Evolutionary conservation across 257 asterid species (phyloP), one percentile per base, ranked within the genome.

Genomic region (Jasminum sambac): DNA sequence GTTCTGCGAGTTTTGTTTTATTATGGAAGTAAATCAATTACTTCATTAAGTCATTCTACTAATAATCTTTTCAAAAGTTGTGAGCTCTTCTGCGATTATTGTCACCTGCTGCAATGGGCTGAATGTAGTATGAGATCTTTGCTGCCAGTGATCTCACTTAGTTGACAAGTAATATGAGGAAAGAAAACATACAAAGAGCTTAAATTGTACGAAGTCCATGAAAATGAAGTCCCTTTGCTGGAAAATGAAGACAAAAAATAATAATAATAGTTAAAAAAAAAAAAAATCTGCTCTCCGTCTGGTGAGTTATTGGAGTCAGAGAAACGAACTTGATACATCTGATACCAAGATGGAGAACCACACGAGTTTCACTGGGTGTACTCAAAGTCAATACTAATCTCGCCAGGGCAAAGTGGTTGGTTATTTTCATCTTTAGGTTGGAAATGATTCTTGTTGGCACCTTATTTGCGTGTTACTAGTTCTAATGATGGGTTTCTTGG

Each of bases 21-120:
- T 59, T 50, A 14, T 2, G 58, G 61, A 57, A 8, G 25, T 0
- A 17, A 19, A 4, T 62, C 59, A 5, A 23, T 63, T 68, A 11
- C 9, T 12, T 68, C 71, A 4, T 46, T 24, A 5, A 5, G 9
- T 13, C 50, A 55, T 30, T 34, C 11, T 58, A 41, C 24, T 42
- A 64, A 5, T 59, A 13, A 13, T 58, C 13, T 41, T 23, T 5
- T 75, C 48, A 63, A 39, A n/a, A 25, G 30, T 37, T 23, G 69
- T 19, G 23, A 34, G 34, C 34, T 55, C 36, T 19, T 23, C 23
- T 55, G 34, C 5, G 7, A 55, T 9, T 26, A 55, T 26, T 10
- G 62, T 55, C 36, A 19, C 16, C 57, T 21, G 58, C 60, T 60
- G 36, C 40, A 48, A 39, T 75, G 30, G 44, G 13, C 46, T 14